phyloP scores from a whole-genome alignment of 176 grass and related monocot species.

The Echinochloa phyllopogon region DNA sequence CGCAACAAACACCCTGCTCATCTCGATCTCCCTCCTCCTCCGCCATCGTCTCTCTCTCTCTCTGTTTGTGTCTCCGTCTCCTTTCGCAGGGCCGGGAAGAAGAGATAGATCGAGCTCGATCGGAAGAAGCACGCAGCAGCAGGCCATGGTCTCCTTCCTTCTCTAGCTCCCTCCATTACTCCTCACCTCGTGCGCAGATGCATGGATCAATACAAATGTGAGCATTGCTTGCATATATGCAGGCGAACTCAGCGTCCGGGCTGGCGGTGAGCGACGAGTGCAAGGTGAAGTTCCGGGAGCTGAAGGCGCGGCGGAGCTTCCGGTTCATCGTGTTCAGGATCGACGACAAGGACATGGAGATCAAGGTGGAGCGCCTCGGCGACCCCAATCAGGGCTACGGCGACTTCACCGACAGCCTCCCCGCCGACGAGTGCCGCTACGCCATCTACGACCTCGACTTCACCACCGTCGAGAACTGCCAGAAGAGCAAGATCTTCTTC shows the following conservation, averaged over 20 bases:
- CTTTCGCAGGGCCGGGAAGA: neutral
- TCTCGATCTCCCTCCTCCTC: neutral
- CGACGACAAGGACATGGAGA: conserved; percentile 67
- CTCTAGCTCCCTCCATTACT: neutral
- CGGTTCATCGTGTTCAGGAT: conserved; percentile 87
- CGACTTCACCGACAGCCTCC: conserved; percentile 70
- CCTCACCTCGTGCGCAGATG: neutral
- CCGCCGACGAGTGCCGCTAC: conserved; percentile 77
- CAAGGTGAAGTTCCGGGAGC: conserved; percentile 73
- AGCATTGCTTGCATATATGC: no score
- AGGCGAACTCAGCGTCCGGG: conserved; percentile 77
- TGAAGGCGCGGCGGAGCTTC: conserved; percentile 66
- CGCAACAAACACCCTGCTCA: conserved; percentile 27
- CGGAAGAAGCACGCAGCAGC: neutral
- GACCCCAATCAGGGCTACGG: conserved; percentile 60
- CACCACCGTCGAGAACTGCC: conserved; percentile 82
- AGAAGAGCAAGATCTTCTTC: conserved; percentile 99
- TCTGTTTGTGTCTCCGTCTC: neutral
- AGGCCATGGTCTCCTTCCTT: neutral
- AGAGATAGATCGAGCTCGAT: neutral
- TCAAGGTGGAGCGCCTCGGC: conserved; percentile 73
- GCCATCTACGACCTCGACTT: conserved; percentile 91
- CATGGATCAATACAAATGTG: neutral
- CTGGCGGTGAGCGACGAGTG: conserved; percentile 73
- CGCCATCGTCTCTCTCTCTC: neutral